Conservation (phyloP, 2,329 filamentous ascomycete genomes). For the Colletotrichum sansevieriae region DNA sequence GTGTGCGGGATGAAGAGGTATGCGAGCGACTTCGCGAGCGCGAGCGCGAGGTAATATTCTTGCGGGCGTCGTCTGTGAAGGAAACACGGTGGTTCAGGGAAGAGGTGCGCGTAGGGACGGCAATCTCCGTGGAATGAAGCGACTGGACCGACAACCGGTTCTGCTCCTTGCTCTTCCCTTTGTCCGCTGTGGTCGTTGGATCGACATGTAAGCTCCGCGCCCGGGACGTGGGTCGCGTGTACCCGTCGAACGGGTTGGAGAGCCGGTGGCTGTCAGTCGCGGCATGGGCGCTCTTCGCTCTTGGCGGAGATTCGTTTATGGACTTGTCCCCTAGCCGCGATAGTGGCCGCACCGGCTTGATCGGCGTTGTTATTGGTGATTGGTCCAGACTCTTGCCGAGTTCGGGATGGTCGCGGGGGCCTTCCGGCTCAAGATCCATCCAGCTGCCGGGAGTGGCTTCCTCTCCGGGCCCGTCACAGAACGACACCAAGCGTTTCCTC, state of each 20-base stretch:
- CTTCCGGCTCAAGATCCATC: conserved; percentile 44
- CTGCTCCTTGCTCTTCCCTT: conserved; percentile 13
- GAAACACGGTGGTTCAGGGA: conserved; percentile 39
- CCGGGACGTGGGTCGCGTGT: conserved; percentile 35
- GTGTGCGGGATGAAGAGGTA: neutral
- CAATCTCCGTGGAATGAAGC: conserved; percentile 33
- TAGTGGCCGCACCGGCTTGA: conserved; percentile 38
- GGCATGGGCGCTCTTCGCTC: conserved; percentile 37
- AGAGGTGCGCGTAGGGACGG: conserved; percentile 39
- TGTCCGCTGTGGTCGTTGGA: conserved; percentile 3
- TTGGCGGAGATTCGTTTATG: conserved; percentile 38
- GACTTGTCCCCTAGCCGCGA: conserved; percentile 36
- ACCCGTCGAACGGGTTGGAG: conserved; percentile 39
- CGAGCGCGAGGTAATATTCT: conserved; percentile 17
- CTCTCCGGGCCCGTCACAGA: conserved; percentile 32
- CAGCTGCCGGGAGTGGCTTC: conserved; percentile 32
- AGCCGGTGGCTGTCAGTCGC: conserved; percentile 25
- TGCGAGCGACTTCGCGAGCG: conserved; percentile 30
- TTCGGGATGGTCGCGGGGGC: conserved; percentile 28
- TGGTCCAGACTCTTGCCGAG: conserved; percentile 37
- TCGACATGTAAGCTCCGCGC: conserved; percentile 40
- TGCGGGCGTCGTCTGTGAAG: conserved; percentile 32
- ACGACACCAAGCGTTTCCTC: conserved; percentile 37
- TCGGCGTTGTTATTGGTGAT: conserved; percentile 33
- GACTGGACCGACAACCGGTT: conserved; percentile 28